Conservation (phyloP, 23 red algal genomes). For the Cyanidioschyzon merolae region DNA sequence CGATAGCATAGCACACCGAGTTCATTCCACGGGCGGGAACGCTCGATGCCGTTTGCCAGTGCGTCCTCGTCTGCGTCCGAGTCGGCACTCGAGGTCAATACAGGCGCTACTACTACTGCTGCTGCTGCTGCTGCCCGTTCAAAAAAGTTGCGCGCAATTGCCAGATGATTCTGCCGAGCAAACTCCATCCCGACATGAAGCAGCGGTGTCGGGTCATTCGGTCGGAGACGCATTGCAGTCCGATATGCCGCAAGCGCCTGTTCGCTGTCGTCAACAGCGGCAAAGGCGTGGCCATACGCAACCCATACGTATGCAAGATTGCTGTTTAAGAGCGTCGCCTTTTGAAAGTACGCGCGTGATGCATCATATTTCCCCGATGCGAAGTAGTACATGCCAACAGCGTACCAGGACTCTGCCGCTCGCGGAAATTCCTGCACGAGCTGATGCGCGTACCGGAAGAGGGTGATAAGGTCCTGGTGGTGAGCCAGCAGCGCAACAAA, state of each 20-base stretch:
- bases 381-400: slow-evolving; percentile 74
- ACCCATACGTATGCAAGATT: slow-evolving; percentile 58
- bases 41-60: slow-evolving; percentile 20
- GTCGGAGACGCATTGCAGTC: slow-evolving; percentile 53
- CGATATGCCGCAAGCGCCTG: slow-evolving; percentile 86
- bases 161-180: slow-evolving; percentile 42
- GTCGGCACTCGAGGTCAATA: neutral
- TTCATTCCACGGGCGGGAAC: slow-evolving; percentile 45
- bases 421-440: slow-evolving; percentile 53
- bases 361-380: slow-evolving; percentile 39
- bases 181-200: slow-evolving; percentile 82
- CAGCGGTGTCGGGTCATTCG: slow-evolving; percentile 33
- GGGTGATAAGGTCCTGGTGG: slow-evolving; percentile 27
- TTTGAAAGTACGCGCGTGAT: slow-evolving; percentile 59
- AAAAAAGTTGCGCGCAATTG: slow-evolving; percentile 36
- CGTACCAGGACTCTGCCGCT: slow-evolving; percentile 42
- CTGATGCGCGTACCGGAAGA: slow-evolving; percentile 57
- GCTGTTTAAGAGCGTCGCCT: slow-evolving; percentile 56
- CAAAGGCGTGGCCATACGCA: slow-evolving; percentile 77
- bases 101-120: neutral
- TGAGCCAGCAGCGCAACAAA: slow-evolving; percentile 30
- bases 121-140: slow-evolving; percentile 21
- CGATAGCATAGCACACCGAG: slow-evolving; percentile 54
- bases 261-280: slow-evolving; percentile 71
- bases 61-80: neutral